Conservation (phyloP, 331 rosid genomes). For the Cydonia oblonga region DNA sequence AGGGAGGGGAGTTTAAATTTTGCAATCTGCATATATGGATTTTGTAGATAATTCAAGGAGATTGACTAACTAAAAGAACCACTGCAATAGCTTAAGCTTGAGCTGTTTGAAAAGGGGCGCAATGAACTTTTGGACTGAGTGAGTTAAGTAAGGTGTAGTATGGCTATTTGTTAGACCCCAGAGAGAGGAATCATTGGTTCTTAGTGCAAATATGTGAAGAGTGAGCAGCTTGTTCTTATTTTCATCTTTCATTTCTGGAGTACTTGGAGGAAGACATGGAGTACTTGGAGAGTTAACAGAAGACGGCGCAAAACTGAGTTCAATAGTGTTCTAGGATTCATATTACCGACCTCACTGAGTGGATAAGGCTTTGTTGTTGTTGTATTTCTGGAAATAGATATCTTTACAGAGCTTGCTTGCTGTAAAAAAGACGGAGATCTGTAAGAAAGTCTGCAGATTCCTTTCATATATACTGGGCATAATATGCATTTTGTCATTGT, state of each 20-base stretch:
- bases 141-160: background rate
- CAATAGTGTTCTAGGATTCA: no score
- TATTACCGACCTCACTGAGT: no score
- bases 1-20: background rate
- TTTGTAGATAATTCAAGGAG: background rate
- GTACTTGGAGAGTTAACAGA: no score
- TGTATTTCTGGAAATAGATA: background rate
- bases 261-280: no score
- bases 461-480: background rate
- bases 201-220: background rate
- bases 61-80: background rate
- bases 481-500: background rate
- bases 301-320: no score
- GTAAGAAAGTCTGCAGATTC: background rate
- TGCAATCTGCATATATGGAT: background rate
- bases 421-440: background rate
- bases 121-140: background rate
- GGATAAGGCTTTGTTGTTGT: no score
- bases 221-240: background rate
- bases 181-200: background rate
- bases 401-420: background rate
- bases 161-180: background rate
- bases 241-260: background rate
- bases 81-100: background rate
- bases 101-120: background rate